phyloP scores from a whole-genome alignment of 192 early-diverging fungal genomes.

The Coemansia sp. region DNA sequence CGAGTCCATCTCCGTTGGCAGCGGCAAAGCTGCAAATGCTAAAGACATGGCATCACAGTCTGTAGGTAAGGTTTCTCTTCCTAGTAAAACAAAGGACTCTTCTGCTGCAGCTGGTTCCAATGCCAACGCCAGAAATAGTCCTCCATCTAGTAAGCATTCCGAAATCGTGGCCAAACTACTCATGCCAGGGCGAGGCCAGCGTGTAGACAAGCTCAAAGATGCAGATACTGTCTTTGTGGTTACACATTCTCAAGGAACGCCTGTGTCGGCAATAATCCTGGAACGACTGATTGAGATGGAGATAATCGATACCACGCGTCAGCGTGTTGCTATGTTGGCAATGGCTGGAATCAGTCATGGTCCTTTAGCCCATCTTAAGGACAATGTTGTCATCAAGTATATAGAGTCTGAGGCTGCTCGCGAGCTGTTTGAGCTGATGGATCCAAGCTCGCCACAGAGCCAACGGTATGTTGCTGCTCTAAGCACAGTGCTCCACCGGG shows the following conservation, averaged over 20 bases:
- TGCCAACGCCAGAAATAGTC: slow-evolving; percentile 1
- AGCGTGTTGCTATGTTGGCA: slow-evolving; percentile 76
- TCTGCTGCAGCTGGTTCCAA: neutral
- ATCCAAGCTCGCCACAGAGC: slow-evolving; percentile 68
- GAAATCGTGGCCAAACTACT: slow-evolving; percentile 29
- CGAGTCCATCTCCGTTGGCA: neutral
- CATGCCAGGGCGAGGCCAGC: slow-evolving; percentile 32
- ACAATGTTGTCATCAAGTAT: slow-evolving; percentile 82
- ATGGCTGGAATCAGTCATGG: slow-evolving; percentile 95
- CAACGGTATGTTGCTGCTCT: slow-evolving; percentile 73
- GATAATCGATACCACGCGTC: slow-evolving; percentile 64
- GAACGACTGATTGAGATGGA: slow-evolving; percentile 70
- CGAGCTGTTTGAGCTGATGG: slow-evolving; percentile 94
- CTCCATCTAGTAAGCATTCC: slow-evolving; percentile 26
- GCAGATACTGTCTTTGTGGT: slow-evolving; percentile 82
- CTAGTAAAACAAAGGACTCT: slow-evolving; percentile 3
- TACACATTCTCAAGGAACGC: slow-evolving; percentile 93
- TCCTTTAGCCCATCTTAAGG: slow-evolving; percentile 79
- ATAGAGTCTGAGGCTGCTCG: slow-evolving; percentile 88
- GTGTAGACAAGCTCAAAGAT: slow-evolving; percentile 29
- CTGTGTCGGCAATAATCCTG: slow-evolving; percentile 79
- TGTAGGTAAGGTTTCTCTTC: neutral
- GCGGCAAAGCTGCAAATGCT: slow-evolving; percentile 1
- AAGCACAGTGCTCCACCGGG: slow-evolving; percentile 62
- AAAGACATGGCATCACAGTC: neutral